A percentile compares a stretch with the other conserved stretches of the same genome.
Conservation (phyloP, 805 yeast genomes). For the Candida saitoana region DNA sequence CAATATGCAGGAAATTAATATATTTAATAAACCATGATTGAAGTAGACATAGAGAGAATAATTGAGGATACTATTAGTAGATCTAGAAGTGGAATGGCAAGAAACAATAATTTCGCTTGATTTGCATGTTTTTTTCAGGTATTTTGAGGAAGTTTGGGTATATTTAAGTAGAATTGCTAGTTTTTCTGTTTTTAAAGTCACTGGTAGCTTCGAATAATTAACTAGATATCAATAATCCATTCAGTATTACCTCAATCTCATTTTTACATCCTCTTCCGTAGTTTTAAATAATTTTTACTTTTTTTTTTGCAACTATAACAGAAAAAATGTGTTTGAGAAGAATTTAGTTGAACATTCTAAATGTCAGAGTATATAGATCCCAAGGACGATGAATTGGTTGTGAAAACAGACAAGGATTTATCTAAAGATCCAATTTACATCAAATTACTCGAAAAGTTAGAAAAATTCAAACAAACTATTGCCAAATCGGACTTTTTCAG, state of each 20-base stretch:
- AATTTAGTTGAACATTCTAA: not conserved
- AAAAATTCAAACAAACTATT: conserved; percentile 8
- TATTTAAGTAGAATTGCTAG: no score
- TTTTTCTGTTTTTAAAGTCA: no score
- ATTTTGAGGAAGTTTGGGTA: not conserved
- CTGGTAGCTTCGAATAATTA: no score
- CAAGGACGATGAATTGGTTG: not conserved
- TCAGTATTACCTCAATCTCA: no score
- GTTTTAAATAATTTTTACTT: no score
- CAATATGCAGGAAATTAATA: not conserved
- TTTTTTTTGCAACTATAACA: not conserved
- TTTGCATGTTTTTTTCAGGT: not conserved
- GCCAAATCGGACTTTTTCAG: conserved; percentile 22
- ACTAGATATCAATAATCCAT: no score
- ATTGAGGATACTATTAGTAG: no score
- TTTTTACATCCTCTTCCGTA: no score
- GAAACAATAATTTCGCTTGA: not conserved
- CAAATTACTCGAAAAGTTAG: conserved; percentile 3
- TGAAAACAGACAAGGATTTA: not conserved
- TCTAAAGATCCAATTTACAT: not conserved
- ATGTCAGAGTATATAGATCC: not conserved
- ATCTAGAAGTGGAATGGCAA: not conserved
- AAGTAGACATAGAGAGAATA: no score
- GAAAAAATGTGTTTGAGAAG: not conserved
- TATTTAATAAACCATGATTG: no score